Evolutionary conservation across 805 yeast species (phyloP), one percentile per base, ranked within the genome.

Genomic region (Candida caryicola): DNA sequence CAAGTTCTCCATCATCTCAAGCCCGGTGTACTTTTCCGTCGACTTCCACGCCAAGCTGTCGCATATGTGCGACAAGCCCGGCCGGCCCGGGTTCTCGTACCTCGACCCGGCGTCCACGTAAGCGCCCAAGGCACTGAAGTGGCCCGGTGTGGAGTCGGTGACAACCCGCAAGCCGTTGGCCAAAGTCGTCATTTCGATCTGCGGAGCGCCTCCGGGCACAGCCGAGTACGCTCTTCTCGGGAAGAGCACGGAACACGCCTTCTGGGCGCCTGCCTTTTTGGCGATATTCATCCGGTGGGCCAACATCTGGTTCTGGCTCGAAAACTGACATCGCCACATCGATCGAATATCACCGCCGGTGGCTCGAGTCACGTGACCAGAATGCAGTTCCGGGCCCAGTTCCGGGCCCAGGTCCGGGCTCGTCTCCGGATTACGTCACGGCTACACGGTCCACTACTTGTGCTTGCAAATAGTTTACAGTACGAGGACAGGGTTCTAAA

Each of bases 101-200:
- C 98, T 73, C 2, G 96, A 82, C 1, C 99, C 99, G 1, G 95
- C 95, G 54, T 85, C 83, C 4, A 93, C 74, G 54, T 87, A 93
- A 31, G 91, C 74, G 1, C 98, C 98, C 31, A 90, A 62, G 0
- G 96, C 95, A 41, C 91, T 75, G 57, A 93, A 93, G 60, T 90
- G 95, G 28, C 95, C 89, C 1, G 96, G 93, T 0, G 84, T 76
- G 31, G 85, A 80, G 43, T 88, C 93, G 3, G 95, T 84, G 8
- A 88, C 90, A 4, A 91, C 82, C 46, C 82, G 73, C 26, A 90
- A 65, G 2, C 97, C 97, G 62, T 89, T 91, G 5, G 73, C 48
- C 23, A 91, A 68, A 0, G 80, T 57, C 17, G 67, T 51, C 45
- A 61, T 51, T 31, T 63, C 60, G 10, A 61, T 41, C 38, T 49